phyloP scores from a whole-genome alignment of 2,329 filamentous ascomycete species.

The Phyllosticta citribraziliensis region DNA sequence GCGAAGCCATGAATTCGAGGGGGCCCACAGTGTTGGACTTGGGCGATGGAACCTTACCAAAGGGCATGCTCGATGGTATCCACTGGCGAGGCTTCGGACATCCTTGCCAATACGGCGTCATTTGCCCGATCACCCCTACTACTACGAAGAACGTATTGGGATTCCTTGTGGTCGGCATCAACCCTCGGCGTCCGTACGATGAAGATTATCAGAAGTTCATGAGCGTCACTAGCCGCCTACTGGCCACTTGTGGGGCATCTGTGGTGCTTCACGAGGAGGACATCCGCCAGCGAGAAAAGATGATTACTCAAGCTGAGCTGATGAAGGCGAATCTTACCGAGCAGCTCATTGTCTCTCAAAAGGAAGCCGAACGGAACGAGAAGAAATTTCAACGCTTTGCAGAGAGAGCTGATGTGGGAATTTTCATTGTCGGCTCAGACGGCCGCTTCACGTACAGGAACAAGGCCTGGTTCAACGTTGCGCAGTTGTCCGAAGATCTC shows the following conservation, averaged over 20 bases:
- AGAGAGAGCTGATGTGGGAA: conserved; percentile 29
- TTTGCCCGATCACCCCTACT: conserved; percentile 29
- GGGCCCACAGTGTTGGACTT: conserved; percentile 21
- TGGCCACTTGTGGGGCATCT: conserved; percentile 30
- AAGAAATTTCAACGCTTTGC: conserved; percentile 31
- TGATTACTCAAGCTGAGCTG: conserved; percentile 23
- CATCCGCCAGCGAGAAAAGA: conserved; percentile 25
- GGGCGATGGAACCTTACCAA: conserved; percentile 20
- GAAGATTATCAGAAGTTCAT: conserved; percentile 30
- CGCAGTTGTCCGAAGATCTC: conserved; percentile 15
- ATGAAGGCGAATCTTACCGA: conserved; percentile 21
- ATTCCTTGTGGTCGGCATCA: conserved; percentile 31
- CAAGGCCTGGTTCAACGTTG: conserved; percentile 29
- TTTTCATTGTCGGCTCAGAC: conserved; percentile 27
- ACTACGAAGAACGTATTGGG: conserved; percentile 26
- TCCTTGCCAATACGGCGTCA: conserved; percentile 22
- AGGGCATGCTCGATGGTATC: conserved; percentile 18
- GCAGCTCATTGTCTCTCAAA: conserved; percentile 20
- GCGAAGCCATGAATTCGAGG: conserved; percentile 20
- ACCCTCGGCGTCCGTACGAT: conserved; percentile 29
- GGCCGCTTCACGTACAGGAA: conserved; percentile 32
- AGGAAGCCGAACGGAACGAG: conserved; percentile 24
- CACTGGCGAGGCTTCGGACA: conserved; percentile 28
- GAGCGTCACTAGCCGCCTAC: conserved; percentile 25
- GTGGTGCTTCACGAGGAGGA: conserved; percentile 31